A percentile compares a stretch with the other conserved stretches of the same genome.
phyloP scores from a whole-genome alignment of 306 rosid genomes.

The Rosa chinensis region DNA sequence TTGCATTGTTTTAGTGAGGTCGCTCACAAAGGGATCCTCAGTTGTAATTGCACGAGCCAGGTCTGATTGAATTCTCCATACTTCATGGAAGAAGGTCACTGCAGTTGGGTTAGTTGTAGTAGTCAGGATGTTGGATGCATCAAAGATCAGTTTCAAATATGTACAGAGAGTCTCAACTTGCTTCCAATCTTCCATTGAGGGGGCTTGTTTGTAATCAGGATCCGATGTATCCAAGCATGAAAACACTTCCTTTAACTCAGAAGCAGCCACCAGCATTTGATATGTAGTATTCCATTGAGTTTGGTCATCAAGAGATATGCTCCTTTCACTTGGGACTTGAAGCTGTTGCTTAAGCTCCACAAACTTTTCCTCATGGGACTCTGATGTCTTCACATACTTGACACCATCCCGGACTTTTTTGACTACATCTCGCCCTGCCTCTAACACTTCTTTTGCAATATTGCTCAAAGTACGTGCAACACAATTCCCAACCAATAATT shows the following conservation, averaged over 20 bases:
- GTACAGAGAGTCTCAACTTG: constrained; percentile 69
- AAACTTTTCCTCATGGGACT: constrained; percentile 81
- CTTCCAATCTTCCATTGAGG: constrained; percentile 84
- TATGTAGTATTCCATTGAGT: constrained; percentile 85
- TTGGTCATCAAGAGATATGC: constrained; percentile 73
- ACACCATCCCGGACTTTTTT: constrained; percentile 75
- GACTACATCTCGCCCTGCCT: constrained; percentile 43
- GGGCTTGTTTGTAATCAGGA: constrained; percentile 78
- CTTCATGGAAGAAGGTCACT: constrained; percentile 78
- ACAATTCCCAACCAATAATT: constrained; percentile 72
- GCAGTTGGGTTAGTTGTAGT: constrained; percentile 62
- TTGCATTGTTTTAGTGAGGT: constrained; percentile 55
- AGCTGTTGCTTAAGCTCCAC: constrained; percentile 76
- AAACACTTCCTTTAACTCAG: constrained; percentile 81
- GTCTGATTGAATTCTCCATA: constrained; percentile 87
- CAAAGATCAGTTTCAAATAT: constrained; percentile 68
- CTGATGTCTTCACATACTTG: constrained; percentile 85
- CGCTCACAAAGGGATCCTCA: constrained; percentile 63
- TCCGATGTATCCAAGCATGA: constrained; percentile 80
- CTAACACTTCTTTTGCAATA: constrained; percentile 65
- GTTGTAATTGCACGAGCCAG: constrained; percentile 47
- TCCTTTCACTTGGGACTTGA: constrained; percentile 85
- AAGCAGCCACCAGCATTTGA: constrained; percentile 83
- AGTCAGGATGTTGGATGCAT: constrained; percentile 71
- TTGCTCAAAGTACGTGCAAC: constrained; percentile 72